Conservation (phyloP, 1,284 basidiomycete genomes). For the Cutaneotrichosporon sp. region DNA sequence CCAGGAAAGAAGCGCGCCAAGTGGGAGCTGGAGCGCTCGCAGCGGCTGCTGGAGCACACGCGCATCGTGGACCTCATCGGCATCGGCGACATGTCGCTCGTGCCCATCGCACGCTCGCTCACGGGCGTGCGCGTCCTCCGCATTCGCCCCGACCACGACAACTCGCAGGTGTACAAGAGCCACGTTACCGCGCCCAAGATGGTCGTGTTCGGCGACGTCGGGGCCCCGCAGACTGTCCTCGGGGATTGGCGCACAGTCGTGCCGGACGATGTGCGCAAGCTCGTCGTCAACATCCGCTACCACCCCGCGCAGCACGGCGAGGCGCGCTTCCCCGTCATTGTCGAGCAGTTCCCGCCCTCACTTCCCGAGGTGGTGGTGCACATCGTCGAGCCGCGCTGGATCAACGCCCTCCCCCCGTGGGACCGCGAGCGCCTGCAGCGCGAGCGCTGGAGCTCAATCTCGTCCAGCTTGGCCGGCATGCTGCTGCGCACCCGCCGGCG, state of each 20-base stretch:
- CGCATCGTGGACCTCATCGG: slow-evolving; percentile 20
- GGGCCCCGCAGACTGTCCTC: background rate
- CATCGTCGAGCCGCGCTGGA: slow-evolving; percentile 14
- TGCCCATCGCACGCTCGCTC: slow-evolving; percentile 7
- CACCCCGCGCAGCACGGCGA: slow-evolving; percentile 2
- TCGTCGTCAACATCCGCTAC: slow-evolving; percentile 19
- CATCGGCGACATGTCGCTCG: slow-evolving; percentile 9
- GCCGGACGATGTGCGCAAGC: slow-evolving; percentile 3
- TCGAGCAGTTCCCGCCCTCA: background rate
- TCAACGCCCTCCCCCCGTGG: slow-evolving; percentile 10
- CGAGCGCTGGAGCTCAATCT: slow-evolving; percentile 8
- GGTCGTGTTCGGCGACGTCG: slow-evolving; percentile 5
- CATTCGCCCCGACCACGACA: slow-evolving; percentile 7
- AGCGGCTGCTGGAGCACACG: slow-evolving; percentile 10
- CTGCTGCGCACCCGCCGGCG: background rate
- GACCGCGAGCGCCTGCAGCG: slow-evolving; percentile 3
- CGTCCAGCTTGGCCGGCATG: slow-evolving; percentile 3
- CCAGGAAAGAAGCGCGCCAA: background rate
- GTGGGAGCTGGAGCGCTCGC: background rate
- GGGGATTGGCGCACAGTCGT: slow-evolving; percentile 9
- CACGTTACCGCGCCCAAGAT: background rate
- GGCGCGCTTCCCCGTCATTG: background rate
- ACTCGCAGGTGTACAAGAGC: slow-evolving; percentile 1
- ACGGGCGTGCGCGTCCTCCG: slow-evolving; percentile 8
- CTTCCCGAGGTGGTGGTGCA: slow-evolving; percentile 12